Conservation (phyloP, 306 rosid genomes). For the Castanea crenata region DNA sequence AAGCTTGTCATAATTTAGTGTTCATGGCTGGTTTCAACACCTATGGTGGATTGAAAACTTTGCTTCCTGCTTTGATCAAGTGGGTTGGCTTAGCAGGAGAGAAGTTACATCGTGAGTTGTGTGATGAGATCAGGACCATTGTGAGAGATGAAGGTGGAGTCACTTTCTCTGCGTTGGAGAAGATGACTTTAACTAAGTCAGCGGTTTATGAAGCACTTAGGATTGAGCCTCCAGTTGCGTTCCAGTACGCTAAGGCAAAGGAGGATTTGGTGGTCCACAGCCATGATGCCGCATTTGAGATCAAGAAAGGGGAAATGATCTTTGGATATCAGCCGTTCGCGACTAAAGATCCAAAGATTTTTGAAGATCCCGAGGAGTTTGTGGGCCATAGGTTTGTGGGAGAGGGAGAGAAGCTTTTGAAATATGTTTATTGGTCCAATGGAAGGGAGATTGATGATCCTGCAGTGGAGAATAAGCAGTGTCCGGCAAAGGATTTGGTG, state of each 20-base stretch:
- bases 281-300: conserved; percentile 56
- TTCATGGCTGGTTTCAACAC: conserved; percentile 71
- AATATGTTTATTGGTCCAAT: conserved; percentile 47
- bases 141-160: conserved; percentile 42
- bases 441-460: conserved; percentile 45
- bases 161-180: conserved; percentile 33
- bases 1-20: conserved; percentile 66
- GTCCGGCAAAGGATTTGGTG: conserved; percentile 45
- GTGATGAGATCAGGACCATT: conserved; percentile 53
- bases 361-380: conserved; percentile 48
- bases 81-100: conserved; percentile 66
- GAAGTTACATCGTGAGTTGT: conserved; percentile 40
- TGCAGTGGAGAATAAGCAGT: conserved; percentile 40
- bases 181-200: conserved; percentile 61
- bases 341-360: conserved; percentile 56
- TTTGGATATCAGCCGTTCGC: conserved; percentile 77
- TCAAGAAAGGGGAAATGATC: conserved; percentile 74
- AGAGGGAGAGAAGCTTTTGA: conserved; percentile 41
- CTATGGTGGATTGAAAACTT: conserved; percentile 56
- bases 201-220: conserved; percentile 58
- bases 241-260: conserved; percentile 68
- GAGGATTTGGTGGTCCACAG: conserved; percentile 52
- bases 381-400: conserved; percentile 37
- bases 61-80: conserved; percentile 52
- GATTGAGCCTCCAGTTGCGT: conserved; percentile 78